These are phyloP conservation scores for Hypoxylon lienhwacheense DNA, from an alignment of 495 filamentous ascomycete genomes.

Conservation along the genomic window DNA sequence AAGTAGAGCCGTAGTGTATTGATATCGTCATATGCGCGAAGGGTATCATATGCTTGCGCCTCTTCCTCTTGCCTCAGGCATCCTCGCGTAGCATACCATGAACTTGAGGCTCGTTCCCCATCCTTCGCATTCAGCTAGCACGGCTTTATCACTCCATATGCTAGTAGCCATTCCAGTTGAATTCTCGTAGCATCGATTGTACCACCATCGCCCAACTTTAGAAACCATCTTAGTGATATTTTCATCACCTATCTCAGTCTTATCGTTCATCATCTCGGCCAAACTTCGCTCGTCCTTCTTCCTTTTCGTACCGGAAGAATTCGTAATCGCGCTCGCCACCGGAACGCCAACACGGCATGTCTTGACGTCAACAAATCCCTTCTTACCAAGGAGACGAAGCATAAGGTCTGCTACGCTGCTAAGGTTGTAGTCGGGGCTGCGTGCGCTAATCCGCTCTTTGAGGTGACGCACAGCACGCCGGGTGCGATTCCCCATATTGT, in stretches of 20 bases:
- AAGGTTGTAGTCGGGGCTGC: conserved; percentile 61
- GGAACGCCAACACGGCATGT: conserved; percentile 88
- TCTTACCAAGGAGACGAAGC: conserved; percentile 70
- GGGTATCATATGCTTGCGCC: conserved; percentile 49
- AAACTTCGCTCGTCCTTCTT: conserved; percentile 60
- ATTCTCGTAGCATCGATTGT: conserved; percentile 84
- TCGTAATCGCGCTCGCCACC: conserved; percentile 69
- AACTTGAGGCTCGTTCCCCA: conserved; percentile 85
- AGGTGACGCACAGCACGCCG: conserved; percentile 74
- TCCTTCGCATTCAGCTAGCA: conserved; percentile 84
- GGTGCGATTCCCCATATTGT: conserved; percentile 80
- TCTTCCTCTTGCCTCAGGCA: conserved; percentile 44
- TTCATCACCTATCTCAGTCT: conserved; percentile 65
- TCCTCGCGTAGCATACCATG: conserved; percentile 81
- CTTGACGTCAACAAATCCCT: conserved; percentile 83
- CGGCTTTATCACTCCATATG: conserved; percentile 76
- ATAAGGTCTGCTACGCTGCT: conserved; percentile 78
- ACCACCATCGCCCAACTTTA: conserved; percentile 95
- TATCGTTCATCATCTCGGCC: conserved; percentile 69
- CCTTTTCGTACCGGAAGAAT: conserved; percentile 36
- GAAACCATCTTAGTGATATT: conserved; percentile 90
- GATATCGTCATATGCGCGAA: background rate
- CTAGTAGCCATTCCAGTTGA: conserved; percentile 59
- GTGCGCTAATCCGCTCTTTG: conserved; percentile 71
- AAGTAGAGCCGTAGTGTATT: background rate